Evolutionary conservation across 805 yeast genomes (phyloP), one percentile per base, ranked within the genome.

Genomic region (Hanseniaspora singularis): DNA sequence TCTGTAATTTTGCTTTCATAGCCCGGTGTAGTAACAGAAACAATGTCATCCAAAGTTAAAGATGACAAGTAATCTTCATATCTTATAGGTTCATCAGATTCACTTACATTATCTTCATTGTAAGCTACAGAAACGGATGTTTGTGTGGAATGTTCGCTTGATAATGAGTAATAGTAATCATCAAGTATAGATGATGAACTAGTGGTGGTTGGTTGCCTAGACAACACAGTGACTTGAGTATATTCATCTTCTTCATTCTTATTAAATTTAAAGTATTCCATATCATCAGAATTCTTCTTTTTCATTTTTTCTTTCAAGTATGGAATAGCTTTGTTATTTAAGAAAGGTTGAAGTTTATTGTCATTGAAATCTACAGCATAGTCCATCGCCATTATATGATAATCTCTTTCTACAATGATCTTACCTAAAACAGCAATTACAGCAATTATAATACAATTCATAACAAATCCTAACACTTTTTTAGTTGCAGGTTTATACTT

Each of bases 401-500:
- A 36, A 23, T 60, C 53, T 45, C 57, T 49, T 32, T 58, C 51
- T 47, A 57, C 55, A 7, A 52, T 50, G 5, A 55, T 18, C 36
- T 63, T 60, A 2, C 57, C 54, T 15, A 52, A 28, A 6, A 46
- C 51, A 7, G 62, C 58, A 4, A 63, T 22, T 1, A 54, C n/a
- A 9, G 55, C 57, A 14, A 61, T 44, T 4, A 61, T 23, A n/a
- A 59, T 38, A 18, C 55, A 38, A 36, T 61, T 61, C 27, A 54
- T 36, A 15, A 63, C 45, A 11, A 58, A 50, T 20, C 46, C 53
- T 43, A 55, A 52, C 2, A 60, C 14, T 40, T 55, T 57, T 24
- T 53, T 51, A 36, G 53, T 42, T 4, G 56, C 34, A 2, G 64
- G 55, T 6, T 51, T 50, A 7, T 74, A 65, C 3, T 57, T 57